Conservation (phyloP, 257 asterid species). For the Rauvolfia tetraphylla region DNA sequence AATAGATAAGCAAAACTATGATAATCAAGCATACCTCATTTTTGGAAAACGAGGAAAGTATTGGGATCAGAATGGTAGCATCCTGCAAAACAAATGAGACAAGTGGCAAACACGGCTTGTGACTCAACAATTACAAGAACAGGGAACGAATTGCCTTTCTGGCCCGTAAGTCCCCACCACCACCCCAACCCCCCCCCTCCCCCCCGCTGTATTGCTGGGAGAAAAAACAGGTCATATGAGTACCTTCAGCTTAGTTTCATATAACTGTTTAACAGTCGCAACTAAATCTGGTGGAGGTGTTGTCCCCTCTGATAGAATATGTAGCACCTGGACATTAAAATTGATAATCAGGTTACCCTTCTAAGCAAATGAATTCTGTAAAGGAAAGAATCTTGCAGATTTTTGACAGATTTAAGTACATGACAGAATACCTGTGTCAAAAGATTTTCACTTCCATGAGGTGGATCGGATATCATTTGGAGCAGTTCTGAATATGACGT, state of each 20-base stretch:
- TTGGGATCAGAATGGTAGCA: conserved; percentile 87
- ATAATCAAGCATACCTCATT: conserved; percentile 55
- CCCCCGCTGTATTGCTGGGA: neutral
- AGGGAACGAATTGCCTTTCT: neutral
- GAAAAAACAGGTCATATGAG: conserved; percentile 9
- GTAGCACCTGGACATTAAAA: conserved; percentile 58
- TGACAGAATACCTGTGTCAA: conserved; percentile 56
- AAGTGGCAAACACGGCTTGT: conserved; percentile 6
- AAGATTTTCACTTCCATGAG: conserved; percentile 85
- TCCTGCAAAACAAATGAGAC: conserved; percentile 60
- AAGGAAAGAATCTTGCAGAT: conserved; percentile 8
- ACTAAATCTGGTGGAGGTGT: conserved; percentile 76
- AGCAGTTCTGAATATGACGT: conserved; percentile 70
- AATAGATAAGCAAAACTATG: conserved; percentile 9
- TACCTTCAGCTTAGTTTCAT: conserved; percentile 88
- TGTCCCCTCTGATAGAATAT: conserved; percentile 73
- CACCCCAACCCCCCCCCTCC: neutral
- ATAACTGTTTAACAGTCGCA: conserved; percentile 69
- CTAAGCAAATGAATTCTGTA: conserved; percentile 23
- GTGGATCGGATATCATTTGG: conserved; percentile 79
- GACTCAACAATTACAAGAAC: conserved; percentile 8
- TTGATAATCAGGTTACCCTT: conserved; percentile 24
- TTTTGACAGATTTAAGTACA: conserved; percentile 2
- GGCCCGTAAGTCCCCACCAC: neutral
- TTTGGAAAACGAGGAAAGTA: conserved; percentile 81